Evolutionary conservation across 2,329 filamentous ascomycete genomes (phyloP).

Genomic region (Cladosporium phlei): DNA sequence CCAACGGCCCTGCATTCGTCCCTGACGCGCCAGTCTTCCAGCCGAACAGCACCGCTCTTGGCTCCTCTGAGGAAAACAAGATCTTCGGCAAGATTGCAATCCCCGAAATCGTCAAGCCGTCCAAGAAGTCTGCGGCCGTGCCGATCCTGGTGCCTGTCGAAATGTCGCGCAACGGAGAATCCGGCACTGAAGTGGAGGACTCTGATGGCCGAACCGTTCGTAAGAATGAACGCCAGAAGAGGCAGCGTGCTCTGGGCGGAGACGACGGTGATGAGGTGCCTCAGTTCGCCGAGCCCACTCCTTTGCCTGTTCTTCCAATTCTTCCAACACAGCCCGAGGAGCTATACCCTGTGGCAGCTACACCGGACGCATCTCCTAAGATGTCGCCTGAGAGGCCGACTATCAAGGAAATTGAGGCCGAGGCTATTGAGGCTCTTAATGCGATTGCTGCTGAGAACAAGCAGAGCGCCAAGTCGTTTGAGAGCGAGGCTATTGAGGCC

Average conservation of each 20-base stretch:
- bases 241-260: slow-evolving; percentile 60
- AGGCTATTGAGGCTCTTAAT: slow-evolving; percentile 6
- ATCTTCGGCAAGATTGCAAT: slow-evolving; percentile 50
- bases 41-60: slow-evolving; percentile 34
- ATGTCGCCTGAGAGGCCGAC: not conserved
- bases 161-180: slow-evolving; percentile 16
- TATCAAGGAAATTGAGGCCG: slow-evolving; percentile 16
- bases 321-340: slow-evolving; percentile 22
- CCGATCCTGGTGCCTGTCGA: slow-evolving; percentile 60
- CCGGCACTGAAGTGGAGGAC: slow-evolving; percentile 45
- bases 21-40: slow-evolving; percentile 24
- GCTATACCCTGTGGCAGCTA: slow-evolving; percentile 16
- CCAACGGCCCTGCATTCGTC: slow-evolving; percentile 25
- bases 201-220: slow-evolving; percentile 60
- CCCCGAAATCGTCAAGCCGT: slow-evolving; percentile 59
- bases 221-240: slow-evolving; percentile 66
- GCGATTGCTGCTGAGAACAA: not conserved
- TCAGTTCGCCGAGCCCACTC: slow-evolving; percentile 58
- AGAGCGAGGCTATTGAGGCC: not conserved
- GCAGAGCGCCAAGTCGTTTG: no score
- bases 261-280: slow-evolving; percentile 69
- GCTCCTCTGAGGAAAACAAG: slow-evolving; percentile 25
- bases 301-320: slow-evolving; percentile 20
- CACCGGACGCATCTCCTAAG: slow-evolving; percentile 13
- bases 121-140: slow-evolving; percentile 74